Percentiles rank a stretch among this genome's conserved stretches.
phyloP scores from a whole-genome alignment of 1,284 basidiomycete genomes.

The Trichosporon inkin region DNA sequence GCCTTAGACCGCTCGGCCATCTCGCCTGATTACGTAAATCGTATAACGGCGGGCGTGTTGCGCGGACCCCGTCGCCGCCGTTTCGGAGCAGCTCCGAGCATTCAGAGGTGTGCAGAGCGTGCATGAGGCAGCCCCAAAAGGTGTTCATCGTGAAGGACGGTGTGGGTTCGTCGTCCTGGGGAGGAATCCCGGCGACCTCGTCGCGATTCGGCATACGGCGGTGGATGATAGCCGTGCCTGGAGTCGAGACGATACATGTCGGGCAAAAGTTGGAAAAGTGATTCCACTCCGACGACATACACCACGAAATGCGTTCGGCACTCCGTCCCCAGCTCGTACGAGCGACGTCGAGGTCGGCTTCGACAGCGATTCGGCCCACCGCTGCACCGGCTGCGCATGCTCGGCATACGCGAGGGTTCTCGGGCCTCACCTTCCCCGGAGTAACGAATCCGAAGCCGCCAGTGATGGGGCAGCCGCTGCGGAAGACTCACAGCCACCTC shows the following conservation, averaged over 20 bases:
- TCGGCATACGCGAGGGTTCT: background rate
- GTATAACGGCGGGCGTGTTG: too few relatives aligned
- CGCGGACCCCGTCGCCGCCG: too few relatives aligned
- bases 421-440: background rate
- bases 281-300: background rate
- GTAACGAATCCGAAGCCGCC: conserved; percentile 57
- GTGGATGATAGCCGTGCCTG: background rate
- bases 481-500: conserved; percentile 74
- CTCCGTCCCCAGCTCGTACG: background rate
- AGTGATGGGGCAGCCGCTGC: conserved; percentile 69
- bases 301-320: background rate
- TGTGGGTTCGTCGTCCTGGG: background rate
- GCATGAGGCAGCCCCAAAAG: too few relatives aligned
- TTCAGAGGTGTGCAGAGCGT: too few relatives aligned
- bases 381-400: background rate
- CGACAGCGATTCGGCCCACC: background rate
- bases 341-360: background rate
- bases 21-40: conserved; percentile 3
- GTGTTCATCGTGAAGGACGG: background rate
- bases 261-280: conserved; percentile 7
- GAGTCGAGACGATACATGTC: background rate
- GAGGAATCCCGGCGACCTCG: background rate
- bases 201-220: background rate
- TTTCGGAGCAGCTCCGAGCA: too few relatives aligned
- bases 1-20: conserved; percentile 22